phyloP scores from a whole-genome alignment of 768 basidiomycete genomes.

The Tephrocybe sp. region DNA sequence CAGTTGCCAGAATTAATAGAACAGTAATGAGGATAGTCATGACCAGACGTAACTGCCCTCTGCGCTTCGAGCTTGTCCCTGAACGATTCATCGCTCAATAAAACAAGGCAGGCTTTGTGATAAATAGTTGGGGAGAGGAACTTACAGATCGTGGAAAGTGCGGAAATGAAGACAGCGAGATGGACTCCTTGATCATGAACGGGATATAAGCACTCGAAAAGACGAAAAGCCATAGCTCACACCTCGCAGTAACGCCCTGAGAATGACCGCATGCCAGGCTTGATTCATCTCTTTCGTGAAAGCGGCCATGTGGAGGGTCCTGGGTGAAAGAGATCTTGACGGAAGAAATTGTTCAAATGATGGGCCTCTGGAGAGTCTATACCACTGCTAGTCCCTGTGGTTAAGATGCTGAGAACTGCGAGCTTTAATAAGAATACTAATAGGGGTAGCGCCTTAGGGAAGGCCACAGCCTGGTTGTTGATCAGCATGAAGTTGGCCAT shows the following conservation, averaged over 20 bases:
- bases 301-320: no score
- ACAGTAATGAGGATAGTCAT: conserved; percentile 11
- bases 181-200: not conserved
- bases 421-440: no score
- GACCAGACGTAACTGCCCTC: not conserved
- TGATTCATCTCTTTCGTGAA: no score
- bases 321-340: no score
- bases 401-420: no score
- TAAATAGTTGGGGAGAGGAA: not conserved
- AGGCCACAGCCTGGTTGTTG: no score
- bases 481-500: no score
- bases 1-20: conserved; percentile 9
- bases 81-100: not conserved
- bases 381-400: no score
- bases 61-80: conserved; percentile 5
- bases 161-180: conserved; percentile 2
- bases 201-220: not conserved
- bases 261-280: not conserved
- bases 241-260: not conserved
- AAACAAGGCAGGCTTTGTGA: no score
- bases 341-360: no score
- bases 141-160: conserved; percentile 9
- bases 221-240: not conserved
- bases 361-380: no score
- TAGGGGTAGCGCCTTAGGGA: no score